Percentiles rank a stretch among this genome's conserved stretches.
Evolutionary conservation across 148 eudicot genomes (phyloP).

Genomic region (Heliamphora exappendiculata): DNA sequence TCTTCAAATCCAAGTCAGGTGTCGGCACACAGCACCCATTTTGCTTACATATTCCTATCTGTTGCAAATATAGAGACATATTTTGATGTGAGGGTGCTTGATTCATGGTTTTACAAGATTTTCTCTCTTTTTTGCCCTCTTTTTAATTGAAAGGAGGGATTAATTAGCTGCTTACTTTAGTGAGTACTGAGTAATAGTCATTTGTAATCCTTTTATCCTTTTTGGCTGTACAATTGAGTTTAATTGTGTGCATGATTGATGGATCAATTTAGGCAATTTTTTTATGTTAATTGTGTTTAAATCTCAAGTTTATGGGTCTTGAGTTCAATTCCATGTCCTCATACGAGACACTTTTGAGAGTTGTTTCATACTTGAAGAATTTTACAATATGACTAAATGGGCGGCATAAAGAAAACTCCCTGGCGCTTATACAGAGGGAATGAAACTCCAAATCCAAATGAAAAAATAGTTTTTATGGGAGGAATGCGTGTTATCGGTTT

Average conservation of each 20-base stretch:
- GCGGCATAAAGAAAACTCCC: too few relatives aligned
- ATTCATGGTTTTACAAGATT: background rate
- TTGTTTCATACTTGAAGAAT: too few relatives aligned
- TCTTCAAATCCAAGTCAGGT: background rate
- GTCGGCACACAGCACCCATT: background rate
- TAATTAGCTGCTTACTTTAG: slow-evolving; percentile 7
- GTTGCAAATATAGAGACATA: background rate
- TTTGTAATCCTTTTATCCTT: background rate
- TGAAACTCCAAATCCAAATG: too few relatives aligned
- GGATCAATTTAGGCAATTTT: slow-evolving; percentile 1
- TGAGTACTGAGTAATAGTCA: background rate
- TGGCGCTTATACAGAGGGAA: too few relatives aligned
- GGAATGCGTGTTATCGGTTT: too few relatives aligned
- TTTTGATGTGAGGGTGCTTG: slow-evolving; percentile 5
- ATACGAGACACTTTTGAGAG: background rate
- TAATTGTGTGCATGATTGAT: background rate
- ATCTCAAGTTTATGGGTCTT: background rate
- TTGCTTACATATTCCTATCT: background rate
- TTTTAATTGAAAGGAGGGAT: slow-evolving; percentile 10
- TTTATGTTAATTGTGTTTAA: too few relatives aligned
- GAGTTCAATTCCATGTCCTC: background rate
- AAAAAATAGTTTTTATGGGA: too few relatives aligned
- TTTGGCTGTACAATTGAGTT: background rate
- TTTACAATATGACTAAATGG: too few relatives aligned
- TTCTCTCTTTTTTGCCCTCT: background rate